Evolutionary conservation across 345 rosid species (phyloP), one percentile per base, ranked within the genome.

Genomic region (Kandelia obovata): DNA sequence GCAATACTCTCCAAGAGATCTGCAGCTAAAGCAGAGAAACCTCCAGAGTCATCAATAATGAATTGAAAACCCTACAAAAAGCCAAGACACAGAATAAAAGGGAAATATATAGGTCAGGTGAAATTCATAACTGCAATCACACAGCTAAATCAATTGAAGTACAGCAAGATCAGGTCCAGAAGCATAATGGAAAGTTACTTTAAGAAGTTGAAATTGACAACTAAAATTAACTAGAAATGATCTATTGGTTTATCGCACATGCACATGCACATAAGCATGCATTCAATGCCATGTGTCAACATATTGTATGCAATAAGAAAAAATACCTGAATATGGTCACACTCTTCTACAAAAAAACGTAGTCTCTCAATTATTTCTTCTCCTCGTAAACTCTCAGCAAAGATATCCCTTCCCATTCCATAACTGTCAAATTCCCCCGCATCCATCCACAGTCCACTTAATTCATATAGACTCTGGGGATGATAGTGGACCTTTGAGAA

Each of bases 281-380:
- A 43, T 15, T 11, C 5, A 43, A 43, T 43, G 49, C 5, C 49
- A 43, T 2, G 49, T 43, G 49, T 43, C 49, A 43, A 43, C 49
- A 43, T 15, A 43, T 43, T 43, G 4, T 11, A 20, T 35, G 31
- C 21, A 68, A 57, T 28, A 28, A 28, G 30, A 2, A 28, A 28
- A 63, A 3, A 4, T 68, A 92, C 98, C 96, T 92, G 99, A 56
- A 89, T 82, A 79, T 88, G 92, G 81, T 95, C 97, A 84, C 97
- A 89, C 19, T 87, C 99, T 85, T 94, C 99, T 1, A 86, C 83
- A 26, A 94, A 94, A 77, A 85, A 90, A 0, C 96, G 90, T 67
- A 94, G 91, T 68, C 89, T 88, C 70, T 94, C 93, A 57, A 78
- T 77, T 67, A 92, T 83, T 71, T 92, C 97, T 64, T 92, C 99